These are phyloP conservation scores for Lipomyces mesembrius DNA, from an alignment of 805 yeast genomes.

Conservation along the genomic window DNA sequence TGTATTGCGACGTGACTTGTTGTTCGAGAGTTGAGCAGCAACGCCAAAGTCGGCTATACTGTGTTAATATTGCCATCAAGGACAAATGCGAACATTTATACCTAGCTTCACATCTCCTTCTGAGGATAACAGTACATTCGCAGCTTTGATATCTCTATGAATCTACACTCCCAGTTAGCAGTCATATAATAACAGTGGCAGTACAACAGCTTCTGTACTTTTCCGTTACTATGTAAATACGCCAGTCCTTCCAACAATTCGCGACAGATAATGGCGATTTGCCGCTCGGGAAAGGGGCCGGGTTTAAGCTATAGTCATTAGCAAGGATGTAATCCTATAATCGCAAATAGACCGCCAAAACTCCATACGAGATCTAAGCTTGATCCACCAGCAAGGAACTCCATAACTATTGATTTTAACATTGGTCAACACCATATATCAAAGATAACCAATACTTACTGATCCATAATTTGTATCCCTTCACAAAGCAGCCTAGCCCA, in stretches of 20 bases:
- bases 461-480: slow-evolving; percentile 73
- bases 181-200: slow-evolving; percentile 49
- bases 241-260: slow-evolving; percentile 64
- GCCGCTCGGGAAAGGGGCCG: slow-evolving; percentile 61
- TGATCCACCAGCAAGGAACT: slow-evolving; percentile 78
- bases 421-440: not conserved
- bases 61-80: not conserved
- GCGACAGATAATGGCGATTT: slow-evolving; percentile 57
- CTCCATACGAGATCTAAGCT: slow-evolving; percentile 61
- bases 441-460: slow-evolving; percentile 33
- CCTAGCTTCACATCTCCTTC: slow-evolving; percentile 73
- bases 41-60: slow-evolving; percentile 89
- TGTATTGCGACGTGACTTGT: slow-evolving; percentile 55
- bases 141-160: slow-evolving; percentile 90
- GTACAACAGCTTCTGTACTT: slow-evolving; percentile 26
- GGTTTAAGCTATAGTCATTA: slow-evolving; percentile 47
- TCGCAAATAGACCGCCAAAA: not conserved
- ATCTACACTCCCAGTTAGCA: slow-evolving; percentile 51
- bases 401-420: slow-evolving; percentile 56
- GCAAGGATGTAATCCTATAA: not conserved
- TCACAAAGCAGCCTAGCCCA: slow-evolving; percentile 60
- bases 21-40: slow-evolving; percentile 74
- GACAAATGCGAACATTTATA: slow-evolving; percentile 3
- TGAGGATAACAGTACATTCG: slow-evolving; percentile 75
- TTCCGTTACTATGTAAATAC: slow-evolving; percentile 71